Percentiles rank a stretch among this genome's conserved stretches.
These are phyloP conservation scores for Pythium oligandrum DNA, from an alignment of 352 stramenopile species.

Conservation along the genomic window DNA sequence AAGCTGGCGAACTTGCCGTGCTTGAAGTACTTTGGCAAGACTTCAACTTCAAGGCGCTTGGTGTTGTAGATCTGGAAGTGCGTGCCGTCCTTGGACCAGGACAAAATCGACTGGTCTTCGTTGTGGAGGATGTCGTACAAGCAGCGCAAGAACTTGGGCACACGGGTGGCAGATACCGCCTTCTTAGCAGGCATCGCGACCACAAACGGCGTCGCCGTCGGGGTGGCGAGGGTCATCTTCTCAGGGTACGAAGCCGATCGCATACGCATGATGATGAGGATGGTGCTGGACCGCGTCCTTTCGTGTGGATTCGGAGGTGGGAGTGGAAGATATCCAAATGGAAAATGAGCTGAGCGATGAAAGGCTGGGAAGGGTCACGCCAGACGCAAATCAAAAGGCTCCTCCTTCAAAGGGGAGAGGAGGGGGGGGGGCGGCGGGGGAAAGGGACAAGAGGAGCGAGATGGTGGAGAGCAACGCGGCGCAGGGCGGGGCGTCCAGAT, in stretches of 20 bases:
- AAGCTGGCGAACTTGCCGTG: conserved; percentile 92
- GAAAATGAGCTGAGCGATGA: conserved; percentile 22
- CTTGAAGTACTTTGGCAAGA: conserved; percentile 93
- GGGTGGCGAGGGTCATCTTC: conserved; percentile 1
- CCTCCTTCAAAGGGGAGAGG: not conserved
- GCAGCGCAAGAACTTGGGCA: conserved; percentile 73
- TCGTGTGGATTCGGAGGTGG: conserved; percentile 7
- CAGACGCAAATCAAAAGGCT: conserved; percentile 16
- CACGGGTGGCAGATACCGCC: conserved; percentile 25
- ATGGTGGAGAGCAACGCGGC: not conserved
- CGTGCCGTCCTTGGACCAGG: conserved; percentile 60
- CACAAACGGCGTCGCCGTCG: not conserved
- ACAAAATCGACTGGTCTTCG: conserved; percentile 65
- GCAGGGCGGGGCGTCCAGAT: too few species aligned
- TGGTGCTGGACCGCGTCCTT: conserved; percentile 15
- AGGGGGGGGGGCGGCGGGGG: not conserved
- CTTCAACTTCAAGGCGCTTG: conserved; percentile 49
- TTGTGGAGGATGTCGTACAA: conserved; percentile 77
- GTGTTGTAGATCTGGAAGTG: conserved; percentile 72
- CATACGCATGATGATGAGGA: conserved; percentile 17
- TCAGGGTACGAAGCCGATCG: conserved; percentile 16
- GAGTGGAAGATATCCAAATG: conserved; percentile 14
- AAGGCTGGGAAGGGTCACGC: conserved; percentile 24
- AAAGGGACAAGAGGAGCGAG: conserved; percentile 4
- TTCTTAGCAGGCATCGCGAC: conserved; percentile 9